Evolutionary conservation across 2,329 filamentous ascomycete species (phyloP).

Genomic region (Fusarium globosum): DNA sequence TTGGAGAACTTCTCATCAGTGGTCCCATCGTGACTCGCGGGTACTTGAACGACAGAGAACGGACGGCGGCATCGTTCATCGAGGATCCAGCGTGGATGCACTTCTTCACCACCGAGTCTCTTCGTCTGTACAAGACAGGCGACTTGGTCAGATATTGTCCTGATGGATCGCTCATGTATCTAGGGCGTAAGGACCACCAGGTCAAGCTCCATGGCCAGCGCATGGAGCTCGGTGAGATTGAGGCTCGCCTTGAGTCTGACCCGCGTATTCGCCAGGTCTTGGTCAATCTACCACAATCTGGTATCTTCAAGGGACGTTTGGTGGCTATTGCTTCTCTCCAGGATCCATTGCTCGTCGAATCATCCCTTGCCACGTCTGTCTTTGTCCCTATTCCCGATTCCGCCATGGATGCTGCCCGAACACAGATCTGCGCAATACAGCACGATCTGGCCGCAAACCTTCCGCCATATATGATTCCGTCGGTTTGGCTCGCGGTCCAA

Average conservation of each 20-base stretch:
- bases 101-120: fast-evolving
- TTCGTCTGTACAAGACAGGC: constrained; percentile 57
- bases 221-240: constrained; percentile 58
- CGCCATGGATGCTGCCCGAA: background rate
- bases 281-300: constrained; percentile 51
- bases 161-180: constrained; percentile 54
- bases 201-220: constrained; percentile 58
- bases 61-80: constrained; percentile 3
- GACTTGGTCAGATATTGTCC: constrained; percentile 57
- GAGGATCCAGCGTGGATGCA: constrained; percentile 12
- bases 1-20: constrained; percentile 35
- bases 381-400: background rate
- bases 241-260: constrained; percentile 63
- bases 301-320: constrained; percentile 22
- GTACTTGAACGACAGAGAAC: constrained; percentile 6
- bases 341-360: background rate
- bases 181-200: constrained; percentile 61
- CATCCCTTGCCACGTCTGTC: background rate
- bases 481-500: constrained; percentile 21
- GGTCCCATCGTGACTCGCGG: constrained; percentile 27
- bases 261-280: constrained; percentile 61
- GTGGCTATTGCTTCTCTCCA: constrained; percentile 30
- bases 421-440: background rate
- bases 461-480: constrained; percentile 36
- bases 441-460: constrained; percentile 12